These are phyloP conservation scores for Cudoniella acicularis DNA, from an alignment of 495 filamentous ascomycete genomes.

Conservation along the genomic window DNA sequence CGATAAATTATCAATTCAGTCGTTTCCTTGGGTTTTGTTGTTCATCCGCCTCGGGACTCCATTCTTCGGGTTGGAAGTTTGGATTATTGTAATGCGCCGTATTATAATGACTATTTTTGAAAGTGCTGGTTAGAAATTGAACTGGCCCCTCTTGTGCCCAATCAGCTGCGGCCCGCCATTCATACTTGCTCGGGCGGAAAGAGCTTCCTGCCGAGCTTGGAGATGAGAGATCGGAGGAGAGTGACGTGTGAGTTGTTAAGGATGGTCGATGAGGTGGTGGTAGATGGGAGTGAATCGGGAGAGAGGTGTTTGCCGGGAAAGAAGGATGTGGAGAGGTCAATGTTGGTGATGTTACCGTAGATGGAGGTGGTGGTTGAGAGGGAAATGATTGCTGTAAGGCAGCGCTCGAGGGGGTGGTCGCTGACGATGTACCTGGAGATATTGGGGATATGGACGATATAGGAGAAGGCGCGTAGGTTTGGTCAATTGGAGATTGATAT, in stretches of 20 bases:
- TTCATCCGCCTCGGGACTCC: constrained; percentile 27
- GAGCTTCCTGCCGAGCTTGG: constrained; percentile 16
- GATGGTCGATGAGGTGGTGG: constrained; percentile 25
- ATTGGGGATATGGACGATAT: constrained; percentile 26
- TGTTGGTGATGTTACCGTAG: constrained; percentile 31
- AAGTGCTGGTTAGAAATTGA: constrained; percentile 49
- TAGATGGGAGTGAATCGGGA: constrained; percentile 30
- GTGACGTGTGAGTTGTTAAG: constrained; percentile 4
- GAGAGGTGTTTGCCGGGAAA: constrained; percentile 28
- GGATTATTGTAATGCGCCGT: constrained; percentile 79
- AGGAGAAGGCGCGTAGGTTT: constrained; percentile 18
- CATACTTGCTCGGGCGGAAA: constrained; percentile 35
- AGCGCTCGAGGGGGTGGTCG: constrained; percentile 27
- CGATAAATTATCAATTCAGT: neutral
- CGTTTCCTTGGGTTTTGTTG: neutral
- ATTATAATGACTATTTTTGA: constrained; percentile 69
- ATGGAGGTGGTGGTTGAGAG: constrained; percentile 39
- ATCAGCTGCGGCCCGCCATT: constrained; percentile 37
- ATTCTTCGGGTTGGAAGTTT: constrained; percentile 76
- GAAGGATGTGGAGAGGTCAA: constrained; percentile 17
- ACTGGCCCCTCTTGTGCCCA: constrained; percentile 42
- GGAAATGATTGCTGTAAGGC: constrained; percentile 35
- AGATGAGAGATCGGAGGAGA: constrained; percentile 10
- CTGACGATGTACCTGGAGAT: constrained; percentile 27
- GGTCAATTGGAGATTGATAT: constrained; percentile 16